Percentiles rank a stretch among this genome's conserved stretches.
Conservation (phyloP, 2,329 filamentous ascomycete species). For the Exophiala alcalophila region DNA sequence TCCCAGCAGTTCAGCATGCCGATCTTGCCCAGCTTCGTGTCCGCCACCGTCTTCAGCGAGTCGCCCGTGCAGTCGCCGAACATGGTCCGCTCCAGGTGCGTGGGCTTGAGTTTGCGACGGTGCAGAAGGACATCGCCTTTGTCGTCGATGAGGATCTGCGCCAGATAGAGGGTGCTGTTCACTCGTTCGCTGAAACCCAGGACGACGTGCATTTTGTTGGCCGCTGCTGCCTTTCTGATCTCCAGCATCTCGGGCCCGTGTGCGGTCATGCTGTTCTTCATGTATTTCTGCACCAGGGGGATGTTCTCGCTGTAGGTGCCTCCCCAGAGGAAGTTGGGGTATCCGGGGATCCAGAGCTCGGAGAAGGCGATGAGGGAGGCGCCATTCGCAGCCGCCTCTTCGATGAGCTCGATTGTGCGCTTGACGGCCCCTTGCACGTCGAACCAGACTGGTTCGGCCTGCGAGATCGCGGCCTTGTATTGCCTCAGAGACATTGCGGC, state of each 20-base stretch:
- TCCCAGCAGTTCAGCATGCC: conserved; percentile 50
- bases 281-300: conserved; percentile 11
- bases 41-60: conserved; percentile 42
- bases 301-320: conserved; percentile 22
- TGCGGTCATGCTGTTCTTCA: conserved; percentile 8
- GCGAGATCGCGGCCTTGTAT: conserved; percentile 48
- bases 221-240: conserved; percentile 37
- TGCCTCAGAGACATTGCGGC: background rate
- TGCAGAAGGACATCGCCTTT: conserved; percentile 42
- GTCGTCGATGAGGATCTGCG: conserved; percentile 46
- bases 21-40: conserved; percentile 36
- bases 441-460: conserved; percentile 61
- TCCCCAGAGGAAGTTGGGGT: conserved; percentile 50
- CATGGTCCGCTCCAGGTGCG: conserved; percentile 53
- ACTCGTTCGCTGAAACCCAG: conserved; percentile 46
- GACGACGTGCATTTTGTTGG: conserved; percentile 41
- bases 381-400: conserved; percentile 53
- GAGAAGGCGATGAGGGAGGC: conserved; percentile 57
- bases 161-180: conserved; percentile 44
- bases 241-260: conserved; percentile 36
- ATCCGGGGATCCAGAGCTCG: conserved; percentile 56
- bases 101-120: conserved; percentile 53
- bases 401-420: conserved; percentile 58
- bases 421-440: conserved; percentile 54
- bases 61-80: conserved; percentile 47